These are phyloP conservation scores for Blastocystis sp. DNA, from an alignment of 352 stramenopile species.

Conservation along the genomic window DNA sequence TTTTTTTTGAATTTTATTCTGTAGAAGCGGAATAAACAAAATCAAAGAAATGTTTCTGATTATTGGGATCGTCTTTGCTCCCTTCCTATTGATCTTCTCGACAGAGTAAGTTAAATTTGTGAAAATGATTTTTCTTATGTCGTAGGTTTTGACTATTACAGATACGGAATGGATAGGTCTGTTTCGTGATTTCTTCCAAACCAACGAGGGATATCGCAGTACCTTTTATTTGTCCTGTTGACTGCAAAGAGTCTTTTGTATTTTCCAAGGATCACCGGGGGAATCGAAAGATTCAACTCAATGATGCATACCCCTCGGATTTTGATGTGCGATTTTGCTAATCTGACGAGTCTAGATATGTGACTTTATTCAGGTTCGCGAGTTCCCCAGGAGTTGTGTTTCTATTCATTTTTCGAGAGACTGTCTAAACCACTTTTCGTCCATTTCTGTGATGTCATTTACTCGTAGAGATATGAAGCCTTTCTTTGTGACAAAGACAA, in stretches of 20 bases:
- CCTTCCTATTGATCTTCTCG: neutral
- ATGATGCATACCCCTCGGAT: neutral
- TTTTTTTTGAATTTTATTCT: neutral
- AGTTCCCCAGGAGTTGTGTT: neutral
- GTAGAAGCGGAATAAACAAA: slow-evolving; percentile 6
- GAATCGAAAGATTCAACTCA: neutral
- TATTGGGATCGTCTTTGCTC: slow-evolving; percentile 27
- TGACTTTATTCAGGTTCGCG: neutral
- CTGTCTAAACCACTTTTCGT: slow-evolving; percentile 30
- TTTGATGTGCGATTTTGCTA: neutral
- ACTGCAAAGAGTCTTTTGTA: neutral
- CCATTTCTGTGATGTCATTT: neutral
- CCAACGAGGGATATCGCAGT: slow-evolving; percentile 6
- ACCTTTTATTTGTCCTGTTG: neutral
- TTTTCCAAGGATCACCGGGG: neutral
- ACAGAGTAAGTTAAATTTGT: slow-evolving; percentile 2
- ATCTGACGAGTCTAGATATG: neutral
- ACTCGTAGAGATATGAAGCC: slow-evolving; percentile 5
- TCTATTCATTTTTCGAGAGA: slow-evolving; percentile 31
- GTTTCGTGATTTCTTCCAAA: slow-evolving; percentile 7
- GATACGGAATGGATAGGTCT: slow-evolving; percentile 19
- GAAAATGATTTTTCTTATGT: neutral
- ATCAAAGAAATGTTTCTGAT: slow-evolving; percentile 15
- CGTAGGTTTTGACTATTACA: slow-evolving; percentile 23
- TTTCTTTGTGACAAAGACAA: neutral